phyloP scores from a whole-genome alignment of 2,329 filamentous ascomycete genomes.

The Colletotrichum cuscutae region DNA sequence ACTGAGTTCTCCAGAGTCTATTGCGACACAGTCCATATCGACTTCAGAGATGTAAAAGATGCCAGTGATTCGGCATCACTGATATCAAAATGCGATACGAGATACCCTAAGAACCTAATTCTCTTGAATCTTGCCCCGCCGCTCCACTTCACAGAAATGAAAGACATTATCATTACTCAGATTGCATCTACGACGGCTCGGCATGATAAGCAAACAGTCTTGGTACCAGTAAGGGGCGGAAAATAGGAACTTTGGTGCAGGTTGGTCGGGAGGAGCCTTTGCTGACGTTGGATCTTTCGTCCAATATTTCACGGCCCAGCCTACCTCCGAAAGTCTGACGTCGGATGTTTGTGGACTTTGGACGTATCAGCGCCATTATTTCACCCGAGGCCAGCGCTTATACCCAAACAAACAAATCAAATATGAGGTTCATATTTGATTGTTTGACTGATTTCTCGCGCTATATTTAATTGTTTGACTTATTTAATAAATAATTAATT shows the following conservation, averaged over 20 bases:
- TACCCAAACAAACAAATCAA: no score
- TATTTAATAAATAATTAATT: no score
- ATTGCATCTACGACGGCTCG: background rate
- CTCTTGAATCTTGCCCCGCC: background rate
- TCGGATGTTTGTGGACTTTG: background rate
- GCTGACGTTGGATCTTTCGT: conserved; percentile 13
- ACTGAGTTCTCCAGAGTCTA: background rate
- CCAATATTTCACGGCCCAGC: background rate
- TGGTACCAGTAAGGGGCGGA: background rate
- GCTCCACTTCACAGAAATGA: background rate
- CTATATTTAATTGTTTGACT: no score
- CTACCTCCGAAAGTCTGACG: background rate
- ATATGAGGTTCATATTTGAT: no score
- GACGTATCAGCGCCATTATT: background rate
- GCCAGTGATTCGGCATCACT: background rate
- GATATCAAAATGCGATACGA: no score
- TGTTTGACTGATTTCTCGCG: no score
- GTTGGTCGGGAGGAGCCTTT: background rate
- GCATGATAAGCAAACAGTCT: background rate
- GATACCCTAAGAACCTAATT: no score
- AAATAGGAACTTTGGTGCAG: background rate
- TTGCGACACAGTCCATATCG: background rate
- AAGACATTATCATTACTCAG: background rate
- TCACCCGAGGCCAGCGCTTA: no score
- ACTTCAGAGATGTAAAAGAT: background rate